Conservation (phyloP, 192 early-diverging fungal genomes). For the Coemansia interrupta region DNA sequence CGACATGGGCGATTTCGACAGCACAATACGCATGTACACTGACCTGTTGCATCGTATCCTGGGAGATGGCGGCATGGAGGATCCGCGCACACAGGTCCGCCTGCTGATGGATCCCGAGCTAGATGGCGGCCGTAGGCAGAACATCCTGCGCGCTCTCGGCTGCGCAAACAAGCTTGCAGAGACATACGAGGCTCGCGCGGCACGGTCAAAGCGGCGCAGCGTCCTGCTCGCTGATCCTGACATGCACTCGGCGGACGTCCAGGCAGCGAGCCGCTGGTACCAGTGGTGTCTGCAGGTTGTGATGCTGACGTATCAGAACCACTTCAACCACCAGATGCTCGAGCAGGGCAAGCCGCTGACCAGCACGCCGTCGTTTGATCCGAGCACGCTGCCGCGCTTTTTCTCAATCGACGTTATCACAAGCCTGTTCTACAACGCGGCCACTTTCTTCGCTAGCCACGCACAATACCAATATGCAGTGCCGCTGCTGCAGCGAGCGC, state of each 20-base stretch:
- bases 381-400: constrained; percentile 35
- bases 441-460: constrained; percentile 35
- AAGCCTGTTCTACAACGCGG: constrained; percentile 52
- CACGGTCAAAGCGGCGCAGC: constrained; percentile 42
- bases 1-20: constrained; percentile 48
- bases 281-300: constrained; percentile 53
- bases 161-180: constrained; percentile 52
- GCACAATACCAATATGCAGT: constrained; percentile 32
- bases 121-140: constrained; percentile 12
- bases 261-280: constrained; percentile 48
- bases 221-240: constrained; percentile 25
- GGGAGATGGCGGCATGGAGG: constrained; percentile 30
- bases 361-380: constrained; percentile 44
- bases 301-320: constrained; percentile 49
- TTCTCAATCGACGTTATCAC: constrained; percentile 42
- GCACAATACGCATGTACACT: constrained; percentile 28
- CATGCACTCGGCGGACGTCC: constrained; percentile 18
- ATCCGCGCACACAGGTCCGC: constrained; percentile 31
- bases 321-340: constrained; percentile 38
- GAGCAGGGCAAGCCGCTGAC: constrained; percentile 19
- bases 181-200: constrained; percentile 33
- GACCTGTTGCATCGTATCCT: constrained; percentile 44
- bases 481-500: constrained; percentile 47
- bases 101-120: constrained; percentile 28
- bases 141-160: constrained; percentile 41